Conservation (phyloP, 352 stramenopile genomes). For the Aphanomyces astaci region DNA sequence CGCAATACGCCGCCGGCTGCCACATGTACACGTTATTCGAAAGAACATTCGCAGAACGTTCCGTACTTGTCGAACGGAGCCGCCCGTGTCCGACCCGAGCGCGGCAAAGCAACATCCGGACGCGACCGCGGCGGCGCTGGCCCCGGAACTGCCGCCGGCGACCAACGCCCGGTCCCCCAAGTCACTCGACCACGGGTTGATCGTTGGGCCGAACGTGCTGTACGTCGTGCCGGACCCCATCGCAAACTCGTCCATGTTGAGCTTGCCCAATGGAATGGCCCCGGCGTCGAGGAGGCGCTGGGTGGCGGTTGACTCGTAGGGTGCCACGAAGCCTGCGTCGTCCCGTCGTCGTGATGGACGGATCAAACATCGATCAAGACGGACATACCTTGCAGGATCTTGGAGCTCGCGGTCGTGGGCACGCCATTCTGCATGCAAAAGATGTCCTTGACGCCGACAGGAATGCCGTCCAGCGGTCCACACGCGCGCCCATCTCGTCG, state of each 20-base stretch:
- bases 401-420: conserved; percentile 82
- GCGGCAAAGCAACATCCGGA: conserved; percentile 87
- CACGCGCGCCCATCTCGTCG: conserved; percentile 34
- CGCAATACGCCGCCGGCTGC: conserved; percentile 91
- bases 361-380: neutral
- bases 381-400: conserved; percentile 68
- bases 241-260: conserved; percentile 99
- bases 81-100: conserved; percentile 96
- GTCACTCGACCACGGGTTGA: conserved; percentile 83
- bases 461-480: conserved; percentile 90
- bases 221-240: conserved; percentile 96
- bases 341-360: neutral
- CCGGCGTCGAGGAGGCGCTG: conserved; percentile 80
- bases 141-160: conserved; percentile 91
- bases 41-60: neutral
- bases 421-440: conserved; percentile 85
- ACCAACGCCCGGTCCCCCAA: conserved; percentile 49
- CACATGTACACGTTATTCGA: neutral
- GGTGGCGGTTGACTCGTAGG: conserved; percentile 84
- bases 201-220: conserved; percentile 73
- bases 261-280: conserved; percentile 91
- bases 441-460: conserved; percentile 95
- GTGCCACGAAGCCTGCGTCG: conserved; percentile 74
- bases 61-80: conserved; percentile 88
- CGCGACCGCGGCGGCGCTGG: conserved; percentile 89